Evolutionary conservation across 23 red algal species (phyloP).

Genomic region (Gracilariopsis chorda): DNA sequence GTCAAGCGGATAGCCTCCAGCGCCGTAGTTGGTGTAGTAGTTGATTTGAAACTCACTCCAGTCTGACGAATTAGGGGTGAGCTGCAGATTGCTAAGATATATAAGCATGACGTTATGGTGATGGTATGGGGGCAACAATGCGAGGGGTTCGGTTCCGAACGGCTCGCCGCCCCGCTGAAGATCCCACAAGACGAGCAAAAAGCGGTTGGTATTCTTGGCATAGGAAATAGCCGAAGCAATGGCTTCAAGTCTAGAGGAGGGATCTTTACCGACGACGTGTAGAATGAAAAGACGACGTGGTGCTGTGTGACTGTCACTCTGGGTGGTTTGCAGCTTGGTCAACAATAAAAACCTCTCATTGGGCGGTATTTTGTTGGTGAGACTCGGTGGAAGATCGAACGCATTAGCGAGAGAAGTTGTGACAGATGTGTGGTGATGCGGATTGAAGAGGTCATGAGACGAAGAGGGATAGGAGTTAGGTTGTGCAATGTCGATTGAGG

Average conservation of each 20-base stretch:
- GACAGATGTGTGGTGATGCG: not conserved
- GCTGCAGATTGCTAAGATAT: slow-evolving; percentile 10
- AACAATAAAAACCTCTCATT: slow-evolving; percentile 11
- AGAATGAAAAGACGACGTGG: slow-evolving; percentile 39
- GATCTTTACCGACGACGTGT: slow-evolving; percentile 21
- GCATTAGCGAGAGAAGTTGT: not conserved
- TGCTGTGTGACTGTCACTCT: not conserved
- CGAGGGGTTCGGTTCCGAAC: not conserved
- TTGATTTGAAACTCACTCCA: slow-evolving; percentile 63
- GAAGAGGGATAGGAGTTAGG: not conserved
- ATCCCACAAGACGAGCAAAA: slow-evolving; percentile 58
- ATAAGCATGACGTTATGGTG: slow-evolving; percentile 19
- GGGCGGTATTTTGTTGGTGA: slow-evolving; percentile 19
- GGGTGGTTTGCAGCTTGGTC: slow-evolving; percentile 3
- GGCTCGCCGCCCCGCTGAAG: slow-evolving; percentile 10
- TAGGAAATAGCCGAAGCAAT: slow-evolving; percentile 54
- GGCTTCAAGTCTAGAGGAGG: slow-evolving; percentile 8
- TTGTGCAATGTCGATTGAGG: not conserved
- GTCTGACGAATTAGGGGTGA: slow-evolving; percentile 14
- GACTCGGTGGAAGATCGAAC: slow-evolving; percentile 47
- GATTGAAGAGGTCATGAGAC: not conserved
- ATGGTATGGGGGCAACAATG: not conserved
- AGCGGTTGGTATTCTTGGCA: slow-evolving; percentile 54
- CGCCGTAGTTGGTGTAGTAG: slow-evolving; percentile 35
- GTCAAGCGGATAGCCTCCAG: slow-evolving; percentile 35